phyloP scores from a whole-genome alignment of 352 stramenopile genomes.

The Aphanomyces stellatus region DNA sequence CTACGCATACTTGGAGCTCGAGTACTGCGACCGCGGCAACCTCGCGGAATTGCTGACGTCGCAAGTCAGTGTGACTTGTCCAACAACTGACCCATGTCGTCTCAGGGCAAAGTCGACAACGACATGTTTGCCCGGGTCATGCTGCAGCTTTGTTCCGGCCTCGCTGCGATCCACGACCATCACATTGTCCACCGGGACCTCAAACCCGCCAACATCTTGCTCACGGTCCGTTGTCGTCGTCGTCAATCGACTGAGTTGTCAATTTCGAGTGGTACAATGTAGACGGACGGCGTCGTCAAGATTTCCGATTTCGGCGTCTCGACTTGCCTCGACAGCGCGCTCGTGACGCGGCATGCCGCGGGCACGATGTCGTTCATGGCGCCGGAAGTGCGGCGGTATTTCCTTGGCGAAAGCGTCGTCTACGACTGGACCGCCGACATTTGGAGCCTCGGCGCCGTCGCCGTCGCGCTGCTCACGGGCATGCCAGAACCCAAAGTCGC shows the following conservation, averaged over 20 bases:
- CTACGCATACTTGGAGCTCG: constrained; percentile 80
- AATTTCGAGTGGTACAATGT: background rate
- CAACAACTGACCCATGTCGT: constrained; percentile 1
- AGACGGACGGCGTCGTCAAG: constrained; percentile 60
- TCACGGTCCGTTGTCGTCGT: constrained; percentile 34
- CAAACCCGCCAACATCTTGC: constrained; percentile 67
- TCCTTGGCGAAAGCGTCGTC: constrained; percentile 54
- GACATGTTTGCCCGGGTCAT: constrained; percentile 50
- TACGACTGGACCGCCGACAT: constrained; percentile 65
- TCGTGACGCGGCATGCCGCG: constrained; percentile 63
- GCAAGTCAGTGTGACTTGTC: background rate
- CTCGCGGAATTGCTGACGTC: constrained; percentile 20
- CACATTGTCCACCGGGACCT: constrained; percentile 70
- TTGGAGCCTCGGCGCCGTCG: constrained; percentile 70
- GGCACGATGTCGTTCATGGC: constrained; percentile 77
- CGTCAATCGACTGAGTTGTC: background rate
- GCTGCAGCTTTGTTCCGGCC: constrained; percentile 53
- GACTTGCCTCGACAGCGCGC: constrained; percentile 57
- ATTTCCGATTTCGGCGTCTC: constrained; percentile 81
- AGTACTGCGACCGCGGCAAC: constrained; percentile 63
- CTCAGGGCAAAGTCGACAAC: constrained; percentile 34
- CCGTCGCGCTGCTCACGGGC: constrained; percentile 57
- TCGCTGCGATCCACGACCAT: constrained; percentile 52
- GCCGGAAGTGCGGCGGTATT: constrained; percentile 63
- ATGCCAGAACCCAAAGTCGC: constrained; percentile 56